Evolutionary conservation across 371 early-diverging fungal species (phyloP).

Genomic region (Rhizopus sp.): DNA sequence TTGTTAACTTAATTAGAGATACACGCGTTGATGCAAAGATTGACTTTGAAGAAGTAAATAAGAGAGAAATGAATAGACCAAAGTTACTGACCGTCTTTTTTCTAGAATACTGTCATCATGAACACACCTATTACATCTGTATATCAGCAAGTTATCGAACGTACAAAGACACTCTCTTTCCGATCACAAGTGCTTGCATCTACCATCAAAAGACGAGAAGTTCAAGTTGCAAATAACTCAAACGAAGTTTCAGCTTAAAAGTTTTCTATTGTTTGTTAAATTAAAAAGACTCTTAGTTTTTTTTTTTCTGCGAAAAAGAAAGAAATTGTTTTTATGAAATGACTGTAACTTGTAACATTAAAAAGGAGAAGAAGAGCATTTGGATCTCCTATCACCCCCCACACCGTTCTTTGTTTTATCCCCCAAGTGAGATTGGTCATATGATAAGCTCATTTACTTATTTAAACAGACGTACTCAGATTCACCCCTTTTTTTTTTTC

Average conservation of each 20-base stretch:
- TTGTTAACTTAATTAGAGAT: constrained; percentile 93
- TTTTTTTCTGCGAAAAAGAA: neutral
- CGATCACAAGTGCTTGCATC: constrained; percentile 86
- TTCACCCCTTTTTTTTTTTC: constrained; percentile 7
- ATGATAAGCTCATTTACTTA: too few relatives aligned
- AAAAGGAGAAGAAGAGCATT: too few relatives aligned
- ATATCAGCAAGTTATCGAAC: constrained; percentile 94
- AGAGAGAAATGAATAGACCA: neutral
- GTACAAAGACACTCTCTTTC: constrained; percentile 87
- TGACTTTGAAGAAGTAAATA: constrained; percentile 78
- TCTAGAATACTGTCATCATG: constrained; percentile 88
- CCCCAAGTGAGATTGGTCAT: too few relatives aligned
- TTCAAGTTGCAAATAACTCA: constrained; percentile 13
- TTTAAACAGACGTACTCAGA: too few relatives aligned
- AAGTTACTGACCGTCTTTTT: neutral
- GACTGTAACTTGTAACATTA: too few relatives aligned
- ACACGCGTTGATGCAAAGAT: constrained; percentile 96
- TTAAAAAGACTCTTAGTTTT: neutral
- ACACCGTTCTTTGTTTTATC: too few relatives aligned
- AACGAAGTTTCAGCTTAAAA: constrained; percentile 24
- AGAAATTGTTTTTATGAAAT: too few relatives aligned
- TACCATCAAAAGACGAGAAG: constrained; percentile 86
- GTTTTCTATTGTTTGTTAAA: constrained; percentile 1
- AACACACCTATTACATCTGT: constrained; percentile 82
- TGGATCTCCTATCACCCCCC: too few relatives aligned